phyloP scores from a whole-genome alignment of 306 rosid genomes.

The Glycine soja region DNA sequence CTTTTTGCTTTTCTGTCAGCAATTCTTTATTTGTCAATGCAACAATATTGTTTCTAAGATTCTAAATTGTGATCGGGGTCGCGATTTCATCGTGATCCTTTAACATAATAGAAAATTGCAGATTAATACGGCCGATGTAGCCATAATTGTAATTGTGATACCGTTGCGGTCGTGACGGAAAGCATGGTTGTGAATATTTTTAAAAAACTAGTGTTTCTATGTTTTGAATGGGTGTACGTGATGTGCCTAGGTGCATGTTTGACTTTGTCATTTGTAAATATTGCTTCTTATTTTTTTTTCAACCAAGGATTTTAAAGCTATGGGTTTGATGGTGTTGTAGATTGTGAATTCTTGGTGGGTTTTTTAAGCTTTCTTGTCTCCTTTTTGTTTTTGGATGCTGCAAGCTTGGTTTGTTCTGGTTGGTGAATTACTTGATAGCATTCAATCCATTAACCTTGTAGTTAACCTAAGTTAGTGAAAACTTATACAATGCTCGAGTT shows the following conservation, averaged over 20 bases:
- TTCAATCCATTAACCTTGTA: background rate
- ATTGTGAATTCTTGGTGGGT: background rate
- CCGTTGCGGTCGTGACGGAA: background rate
- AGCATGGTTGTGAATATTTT: background rate
- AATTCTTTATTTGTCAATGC: background rate
- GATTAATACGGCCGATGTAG: too few species aligned
- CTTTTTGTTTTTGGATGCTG: background rate
- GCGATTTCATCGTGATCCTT: too few species aligned
- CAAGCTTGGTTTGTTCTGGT: background rate
- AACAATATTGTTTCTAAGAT: background rate
- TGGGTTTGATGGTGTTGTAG: constrained; percentile 10
- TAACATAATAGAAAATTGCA: too few species aligned
- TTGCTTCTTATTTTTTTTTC: background rate
- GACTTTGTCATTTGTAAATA: background rate
- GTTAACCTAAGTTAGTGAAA: too few species aligned
- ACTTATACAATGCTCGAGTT: too few species aligned
- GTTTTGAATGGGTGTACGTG: background rate
- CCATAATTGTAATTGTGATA: too few species aligned
- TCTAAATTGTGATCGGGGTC: background rate
- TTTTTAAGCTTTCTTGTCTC: background rate
- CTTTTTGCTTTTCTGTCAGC: too few species aligned
- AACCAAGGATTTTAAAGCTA: background rate
- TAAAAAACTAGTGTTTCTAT: background rate
- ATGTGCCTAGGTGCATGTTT: background rate
- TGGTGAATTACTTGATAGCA: background rate